Conservation (phyloP, 2,329 filamentous ascomycete species). For the Neoscytalidium dimidiatum region DNA sequence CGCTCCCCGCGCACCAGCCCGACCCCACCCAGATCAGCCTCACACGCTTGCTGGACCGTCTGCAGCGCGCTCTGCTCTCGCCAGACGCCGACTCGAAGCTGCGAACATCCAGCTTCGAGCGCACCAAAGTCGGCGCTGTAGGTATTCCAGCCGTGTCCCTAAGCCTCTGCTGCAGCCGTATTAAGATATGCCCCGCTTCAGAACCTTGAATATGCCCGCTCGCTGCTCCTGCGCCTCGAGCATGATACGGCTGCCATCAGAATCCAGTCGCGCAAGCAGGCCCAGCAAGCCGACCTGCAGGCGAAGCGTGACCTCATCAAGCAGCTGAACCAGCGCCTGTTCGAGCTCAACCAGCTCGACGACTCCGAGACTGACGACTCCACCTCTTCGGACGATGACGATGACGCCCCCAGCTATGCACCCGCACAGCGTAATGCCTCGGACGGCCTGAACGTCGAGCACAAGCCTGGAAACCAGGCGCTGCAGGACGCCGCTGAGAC, state of each 20-base stretch:
- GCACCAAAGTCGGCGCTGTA: slow-evolving; percentile 60
- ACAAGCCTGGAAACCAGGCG: slow-evolving; percentile 31
- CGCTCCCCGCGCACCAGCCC: slow-evolving; percentile 19
- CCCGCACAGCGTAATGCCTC: slow-evolving; percentile 35
- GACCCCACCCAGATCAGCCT: slow-evolving; percentile 50
- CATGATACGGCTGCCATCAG: slow-evolving; percentile 66
- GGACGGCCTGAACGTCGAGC: slow-evolving; percentile 35
- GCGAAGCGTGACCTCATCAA: slow-evolving; percentile 68
- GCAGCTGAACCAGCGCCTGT: slow-evolving; percentile 64
- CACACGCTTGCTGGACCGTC: slow-evolving; percentile 63
- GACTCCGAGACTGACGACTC: slow-evolving; percentile 41
- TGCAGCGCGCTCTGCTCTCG: slow-evolving; percentile 66
- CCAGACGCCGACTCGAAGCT: slow-evolving; percentile 61
- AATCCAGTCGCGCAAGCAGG: slow-evolving; percentile 58
- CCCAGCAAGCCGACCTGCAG: slow-evolving; percentile 64
- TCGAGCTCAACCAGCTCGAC: slow-evolving; percentile 67
- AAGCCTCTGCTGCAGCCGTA: neutral
- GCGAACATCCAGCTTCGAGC: slow-evolving; percentile 65
- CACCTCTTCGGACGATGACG: slow-evolving; percentile 41
- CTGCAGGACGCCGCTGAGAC: slow-evolving; percentile 36
- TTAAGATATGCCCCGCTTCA: slow-evolving; percentile 34
- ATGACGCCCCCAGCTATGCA: slow-evolving; percentile 48
- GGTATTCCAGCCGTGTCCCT: slow-evolving; percentile 25
- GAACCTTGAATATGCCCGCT: slow-evolving; percentile 73
- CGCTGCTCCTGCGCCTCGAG: slow-evolving; percentile 69